Evolutionary conservation across 2,329 filamentous ascomycete genomes (phyloP).

Genomic region (Aspergillus intermedius): DNA sequence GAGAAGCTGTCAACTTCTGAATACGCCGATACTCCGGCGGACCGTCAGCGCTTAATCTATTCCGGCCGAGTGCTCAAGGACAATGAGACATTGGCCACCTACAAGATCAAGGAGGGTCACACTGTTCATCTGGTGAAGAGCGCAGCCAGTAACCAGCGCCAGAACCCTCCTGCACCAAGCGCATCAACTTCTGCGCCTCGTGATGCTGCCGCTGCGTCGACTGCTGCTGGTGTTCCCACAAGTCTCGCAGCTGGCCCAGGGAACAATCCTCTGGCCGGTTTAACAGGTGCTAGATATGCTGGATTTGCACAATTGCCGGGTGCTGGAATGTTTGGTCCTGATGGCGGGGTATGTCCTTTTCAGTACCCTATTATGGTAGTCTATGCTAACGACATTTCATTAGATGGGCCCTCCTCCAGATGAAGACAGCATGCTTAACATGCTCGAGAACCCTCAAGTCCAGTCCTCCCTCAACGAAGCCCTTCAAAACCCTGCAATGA

Average conservation of each 20-base stretch:
- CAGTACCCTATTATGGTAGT: background rate
- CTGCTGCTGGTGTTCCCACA: slow-evolving; percentile 39
- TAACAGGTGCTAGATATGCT: slow-evolving; percentile 90
- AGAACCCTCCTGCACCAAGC: slow-evolving; percentile 49
- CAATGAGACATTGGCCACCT: slow-evolving; percentile 71
- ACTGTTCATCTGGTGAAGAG: slow-evolving; percentile 96
- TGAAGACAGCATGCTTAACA: slow-evolving; percentile 71
- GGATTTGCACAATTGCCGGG: slow-evolving; percentile 85
- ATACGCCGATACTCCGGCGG: slow-evolving; percentile 77
- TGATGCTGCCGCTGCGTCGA: slow-evolving; percentile 26
- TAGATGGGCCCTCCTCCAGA: slow-evolving; percentile 86
- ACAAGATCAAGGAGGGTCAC: slow-evolving; percentile 94
- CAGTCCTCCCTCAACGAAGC: slow-evolving; percentile 87
- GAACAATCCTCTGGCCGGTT: slow-evolving; percentile 80
- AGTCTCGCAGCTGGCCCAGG: slow-evolving; percentile 50
- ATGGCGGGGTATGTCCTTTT: slow-evolving; percentile 64
- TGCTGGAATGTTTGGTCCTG: slow-evolving; percentile 82
- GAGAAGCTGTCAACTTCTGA: slow-evolving; percentile 73
- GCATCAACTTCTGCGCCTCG: slow-evolving; percentile 29
- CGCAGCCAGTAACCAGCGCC: slow-evolving; percentile 73
- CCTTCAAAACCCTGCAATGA: slow-evolving; percentile 86
- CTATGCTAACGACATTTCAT: slow-evolving; percentile 5
- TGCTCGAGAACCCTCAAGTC: slow-evolving; percentile 84
- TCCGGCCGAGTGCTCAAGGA: slow-evolving; percentile 96
- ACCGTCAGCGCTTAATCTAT: slow-evolving; percentile 93